Percentiles rank a stretch among this genome's conserved stretches.
These are phyloP conservation scores for Magnusiomyces sp. DNA, from an alignment of 1,139 yeast species.

Conservation along the genomic window DNA sequence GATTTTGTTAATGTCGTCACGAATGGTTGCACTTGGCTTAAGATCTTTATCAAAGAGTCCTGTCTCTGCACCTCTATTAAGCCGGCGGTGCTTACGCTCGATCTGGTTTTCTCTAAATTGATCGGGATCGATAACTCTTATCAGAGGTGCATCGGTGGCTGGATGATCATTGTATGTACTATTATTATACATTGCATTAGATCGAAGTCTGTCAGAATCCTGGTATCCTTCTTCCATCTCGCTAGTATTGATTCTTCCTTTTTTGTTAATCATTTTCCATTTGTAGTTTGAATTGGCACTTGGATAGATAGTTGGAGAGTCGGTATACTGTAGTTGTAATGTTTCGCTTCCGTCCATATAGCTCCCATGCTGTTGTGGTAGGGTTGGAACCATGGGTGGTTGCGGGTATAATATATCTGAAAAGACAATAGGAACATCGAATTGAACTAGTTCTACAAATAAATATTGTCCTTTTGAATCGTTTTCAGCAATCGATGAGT, in stretches of 20 bases:
- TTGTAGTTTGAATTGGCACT: no score
- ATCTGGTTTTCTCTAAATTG: conserved; percentile 65
- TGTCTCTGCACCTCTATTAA: conserved; percentile 75
- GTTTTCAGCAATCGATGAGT: conserved; percentile 19
- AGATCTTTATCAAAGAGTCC: conserved; percentile 73
- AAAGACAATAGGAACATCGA: conserved; percentile 74
- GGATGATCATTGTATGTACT: conserved; percentile 13
- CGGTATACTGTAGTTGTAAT: neutral
- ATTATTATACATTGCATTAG: neutral
- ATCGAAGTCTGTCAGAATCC: neutral
- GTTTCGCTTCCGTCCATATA: conserved; percentile 9
- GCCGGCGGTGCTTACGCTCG: conserved; percentile 73
- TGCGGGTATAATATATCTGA: conserved; percentile 47
- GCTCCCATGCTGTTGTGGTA: conserved; percentile 7
- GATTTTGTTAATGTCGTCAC: conserved; percentile 64
- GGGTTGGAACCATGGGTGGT: conserved; percentile 22
- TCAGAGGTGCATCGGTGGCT: conserved; percentile 27
- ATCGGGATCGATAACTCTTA: conserved; percentile 57
- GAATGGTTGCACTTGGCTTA: conserved; percentile 77
- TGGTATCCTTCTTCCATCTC: neutral
- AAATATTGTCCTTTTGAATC: conserved; percentile 36
- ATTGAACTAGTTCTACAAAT: conserved; percentile 63
- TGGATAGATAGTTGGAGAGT: conserved; percentile 3
- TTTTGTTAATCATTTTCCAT: no score
- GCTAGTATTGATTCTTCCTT: neutral